Conservation (phyloP, 78 protist species). For the Creolimax fragrantissima region DNA sequence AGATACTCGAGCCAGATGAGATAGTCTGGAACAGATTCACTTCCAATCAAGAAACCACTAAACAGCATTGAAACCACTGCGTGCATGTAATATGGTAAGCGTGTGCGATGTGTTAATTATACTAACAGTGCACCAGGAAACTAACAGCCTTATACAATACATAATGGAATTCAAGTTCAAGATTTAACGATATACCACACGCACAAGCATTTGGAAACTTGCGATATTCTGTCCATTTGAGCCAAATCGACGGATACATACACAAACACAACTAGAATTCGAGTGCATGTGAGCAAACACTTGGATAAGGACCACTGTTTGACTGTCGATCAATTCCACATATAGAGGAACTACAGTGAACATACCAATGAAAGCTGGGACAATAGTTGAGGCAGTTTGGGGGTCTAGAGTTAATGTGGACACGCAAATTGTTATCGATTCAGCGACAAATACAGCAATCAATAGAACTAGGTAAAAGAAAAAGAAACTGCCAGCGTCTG, state of each 20-base stretch:
- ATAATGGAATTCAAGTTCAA: not conserved
- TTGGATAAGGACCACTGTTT: not conserved
- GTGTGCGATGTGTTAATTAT: not conserved
- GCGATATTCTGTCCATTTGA: not conserved
- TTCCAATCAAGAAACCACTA: not conserved
- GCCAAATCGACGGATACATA: not conserved
- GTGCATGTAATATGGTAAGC: not conserved
- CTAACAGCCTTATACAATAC: no score
- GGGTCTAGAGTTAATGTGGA: not conserved
- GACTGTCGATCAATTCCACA: not conserved
- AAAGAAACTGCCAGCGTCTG: not conserved
- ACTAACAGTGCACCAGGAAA: not conserved
- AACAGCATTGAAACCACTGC: not conserved
- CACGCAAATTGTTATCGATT: not conserved
- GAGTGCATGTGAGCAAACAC: not conserved
- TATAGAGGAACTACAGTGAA: not conserved
- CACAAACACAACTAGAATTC: not conserved
- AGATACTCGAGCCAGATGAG: conserved; percentile 30
- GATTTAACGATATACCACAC: not conserved
- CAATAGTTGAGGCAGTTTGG: not conserved
- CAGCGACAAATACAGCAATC: not conserved
- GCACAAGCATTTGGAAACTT: not conserved
- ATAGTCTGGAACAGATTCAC: conserved; percentile 32
- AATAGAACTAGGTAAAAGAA: not conserved
- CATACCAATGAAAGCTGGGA: not conserved